Conservation (phyloP, 2,329 filamentous ascomycete species). For the Rhynchosporium agropyri region DNA sequence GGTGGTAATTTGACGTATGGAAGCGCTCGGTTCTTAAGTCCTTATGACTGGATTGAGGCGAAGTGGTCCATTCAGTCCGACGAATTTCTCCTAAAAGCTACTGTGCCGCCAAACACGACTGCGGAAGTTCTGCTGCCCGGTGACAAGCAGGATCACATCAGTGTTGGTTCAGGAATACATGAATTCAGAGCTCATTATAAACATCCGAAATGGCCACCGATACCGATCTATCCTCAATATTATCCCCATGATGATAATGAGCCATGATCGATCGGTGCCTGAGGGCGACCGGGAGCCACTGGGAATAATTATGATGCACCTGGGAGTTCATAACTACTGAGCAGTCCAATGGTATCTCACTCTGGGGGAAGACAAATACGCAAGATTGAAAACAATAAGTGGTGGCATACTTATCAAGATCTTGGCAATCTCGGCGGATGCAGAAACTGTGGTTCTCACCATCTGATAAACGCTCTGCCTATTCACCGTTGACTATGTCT, state of each 20-base stretch:
- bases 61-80: conserved; percentile 26
- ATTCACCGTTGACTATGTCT: no score
- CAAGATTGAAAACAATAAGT: no score
- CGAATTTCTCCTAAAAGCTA: conserved; percentile 24
- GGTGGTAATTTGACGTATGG: conserved; percentile 40
- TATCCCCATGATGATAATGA: conserved; percentile 12
- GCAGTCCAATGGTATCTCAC: no score
- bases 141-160: conserved; percentile 4
- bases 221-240: conserved; percentile 18
- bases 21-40: conserved; percentile 36
- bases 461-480: no score
- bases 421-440: no score
- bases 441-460: no score
- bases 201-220: conserved; percentile 29
- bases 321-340: no score
- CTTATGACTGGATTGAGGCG: conserved; percentile 37
- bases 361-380: no score
- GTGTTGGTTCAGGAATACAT: conserved; percentile 26
- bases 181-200: conserved; percentile 20
- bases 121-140: conserved; percentile 34
- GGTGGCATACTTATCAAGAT: no score
- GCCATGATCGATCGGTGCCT: neutral
- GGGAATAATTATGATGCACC: no score
- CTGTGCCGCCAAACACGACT: conserved; percentile 31
- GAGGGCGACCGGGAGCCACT: no score